phyloP scores from a whole-genome alignment of 2,329 filamentous ascomycete species.

The Botryosphaeria dothidea region DNA sequence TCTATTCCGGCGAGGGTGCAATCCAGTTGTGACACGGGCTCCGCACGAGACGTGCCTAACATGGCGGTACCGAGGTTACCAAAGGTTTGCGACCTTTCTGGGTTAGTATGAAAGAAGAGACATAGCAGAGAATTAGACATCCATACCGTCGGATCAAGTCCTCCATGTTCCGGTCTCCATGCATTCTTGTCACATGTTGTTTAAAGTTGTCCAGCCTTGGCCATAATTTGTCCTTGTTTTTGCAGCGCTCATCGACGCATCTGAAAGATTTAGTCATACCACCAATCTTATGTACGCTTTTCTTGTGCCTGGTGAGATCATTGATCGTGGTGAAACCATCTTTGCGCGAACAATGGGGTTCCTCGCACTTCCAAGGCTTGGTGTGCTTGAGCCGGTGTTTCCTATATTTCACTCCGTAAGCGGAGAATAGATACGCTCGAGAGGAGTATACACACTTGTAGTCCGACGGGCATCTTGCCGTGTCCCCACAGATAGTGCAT shows the following conservation, averaged over 20 bases:
- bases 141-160: constrained; percentile 50
- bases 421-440: background rate
- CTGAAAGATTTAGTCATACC: constrained; percentile 52
- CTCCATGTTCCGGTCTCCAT: constrained; percentile 50
- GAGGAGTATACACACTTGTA: constrained; percentile 32
- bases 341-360: constrained; percentile 56
- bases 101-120: background rate
- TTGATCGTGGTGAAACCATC: constrained; percentile 78
- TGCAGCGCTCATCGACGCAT: constrained; percentile 61
- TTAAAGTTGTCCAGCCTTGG: constrained; percentile 84
- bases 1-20: constrained; percentile 35
- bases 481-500: constrained; percentile 28
- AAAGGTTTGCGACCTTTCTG: constrained; percentile 27
- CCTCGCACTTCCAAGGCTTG: constrained; percentile 65
- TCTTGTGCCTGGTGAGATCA: constrained; percentile 77
- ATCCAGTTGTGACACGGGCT: constrained; percentile 30
- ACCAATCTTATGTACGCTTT: constrained; percentile 64
- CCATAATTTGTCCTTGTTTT: constrained; percentile 69
- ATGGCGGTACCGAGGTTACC: constrained; percentile 1
- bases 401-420: constrained; percentile 45
- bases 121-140: background rate
- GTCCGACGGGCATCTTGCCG: constrained; percentile 38
- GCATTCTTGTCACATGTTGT: constrained; percentile 72
- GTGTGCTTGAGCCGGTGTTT: constrained; percentile 74
- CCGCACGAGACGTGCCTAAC: constrained; percentile 12